Base-by-base conservation (phyloP, 1,284 basidiomycete genomes). In the Trametes hirsuta region DNA sequence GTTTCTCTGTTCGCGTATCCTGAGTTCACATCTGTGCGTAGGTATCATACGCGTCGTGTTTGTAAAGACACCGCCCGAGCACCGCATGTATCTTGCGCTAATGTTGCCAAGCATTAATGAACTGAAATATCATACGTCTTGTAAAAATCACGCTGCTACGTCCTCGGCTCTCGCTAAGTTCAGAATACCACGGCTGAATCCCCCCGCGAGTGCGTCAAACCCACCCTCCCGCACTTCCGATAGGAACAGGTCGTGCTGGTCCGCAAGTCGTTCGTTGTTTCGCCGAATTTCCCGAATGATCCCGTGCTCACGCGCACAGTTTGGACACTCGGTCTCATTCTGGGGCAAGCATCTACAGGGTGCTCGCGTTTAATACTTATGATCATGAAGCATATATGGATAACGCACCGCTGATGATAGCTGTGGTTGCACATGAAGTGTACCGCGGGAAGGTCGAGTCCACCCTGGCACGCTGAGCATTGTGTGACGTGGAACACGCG, bases 381-480 rank as follows among this genome's bases (percentile, higher is more conserved):
- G 97, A 70, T 92, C 90, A 76, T 96, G 99, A 96, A 98, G 97
- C 71, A 98, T 95, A 98, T 0, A 99, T 79, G 93, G 77, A 30
- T 8, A 30, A 48, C 53, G 36, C 14, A 48, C 45, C 53, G 52
- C 24, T 55, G 45, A 40, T 55, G 52, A 18, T 50, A 50, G 36
- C 48, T 50, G 22, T 50, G 48, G 37, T 50, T 50, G 48, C 48
- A 50, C 48, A 50, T 48, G 45, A 55, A 99, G 75, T 99, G 96
- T 4, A 98, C 84, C 59, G 87, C 91, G 0, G 97, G 97, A 18
- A 98, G 82, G 72, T 98, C 95, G 60, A 98, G 84, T 69, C 93
- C 91, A 0, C 89, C 93, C 15, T 87, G 84, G 73, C 97, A 98
- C 4, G 88, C 83, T 14, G 93, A 88, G 74, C 97, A 99, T 41